Evolutionary conservation across 139 green algal species (phyloP).

Genomic region (Medakamo hakoo): DNA sequence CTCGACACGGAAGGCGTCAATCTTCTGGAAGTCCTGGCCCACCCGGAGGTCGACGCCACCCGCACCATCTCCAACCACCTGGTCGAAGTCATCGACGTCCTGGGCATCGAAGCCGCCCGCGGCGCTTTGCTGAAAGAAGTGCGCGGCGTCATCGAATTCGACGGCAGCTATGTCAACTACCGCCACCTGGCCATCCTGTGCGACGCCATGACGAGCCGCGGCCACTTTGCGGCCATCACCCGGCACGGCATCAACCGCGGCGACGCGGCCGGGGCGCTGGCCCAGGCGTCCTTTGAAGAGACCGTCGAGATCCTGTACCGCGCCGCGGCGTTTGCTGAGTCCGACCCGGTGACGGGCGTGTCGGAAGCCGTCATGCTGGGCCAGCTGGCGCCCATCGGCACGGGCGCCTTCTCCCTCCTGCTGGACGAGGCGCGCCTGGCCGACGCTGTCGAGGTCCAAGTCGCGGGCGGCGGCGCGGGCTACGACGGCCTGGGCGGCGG

Average conservation of each 20-base stretch:
- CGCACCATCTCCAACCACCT: slow-evolving; percentile 84
- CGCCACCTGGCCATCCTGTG: slow-evolving; percentile 84
- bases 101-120: slow-evolving; percentile 91
- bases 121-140: slow-evolving; percentile 85
- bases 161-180: slow-evolving; percentile 97
- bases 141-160: slow-evolving; percentile 94
- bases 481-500: not conserved
- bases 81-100: slow-evolving; percentile 78
- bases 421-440: slow-evolving; percentile 77
- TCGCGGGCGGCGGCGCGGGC: slow-evolving; percentile 6
- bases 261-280: slow-evolving; percentile 73
- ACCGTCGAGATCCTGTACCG: slow-evolving; percentile 95
- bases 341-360: slow-evolving; percentile 65
- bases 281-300: slow-evolving; percentile 96
- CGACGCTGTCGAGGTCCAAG: slow-evolving; percentile 68
- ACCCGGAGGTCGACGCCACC: slow-evolving; percentile 73
- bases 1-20: slow-evolving; percentile 97
- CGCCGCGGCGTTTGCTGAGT: slow-evolving; percentile 56
- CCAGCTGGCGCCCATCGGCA: slow-evolving; percentile 76
- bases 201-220: slow-evolving; percentile 73
- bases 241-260: slow-evolving; percentile 97
- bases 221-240: slow-evolving; percentile 96
- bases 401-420: slow-evolving; percentile 80
- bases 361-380: slow-evolving; percentile 97
- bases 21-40: slow-evolving; percentile 77